Base-by-base conservation (phyloP, 1,139 yeast genomes). In the Kodamaea plutei region DNA sequence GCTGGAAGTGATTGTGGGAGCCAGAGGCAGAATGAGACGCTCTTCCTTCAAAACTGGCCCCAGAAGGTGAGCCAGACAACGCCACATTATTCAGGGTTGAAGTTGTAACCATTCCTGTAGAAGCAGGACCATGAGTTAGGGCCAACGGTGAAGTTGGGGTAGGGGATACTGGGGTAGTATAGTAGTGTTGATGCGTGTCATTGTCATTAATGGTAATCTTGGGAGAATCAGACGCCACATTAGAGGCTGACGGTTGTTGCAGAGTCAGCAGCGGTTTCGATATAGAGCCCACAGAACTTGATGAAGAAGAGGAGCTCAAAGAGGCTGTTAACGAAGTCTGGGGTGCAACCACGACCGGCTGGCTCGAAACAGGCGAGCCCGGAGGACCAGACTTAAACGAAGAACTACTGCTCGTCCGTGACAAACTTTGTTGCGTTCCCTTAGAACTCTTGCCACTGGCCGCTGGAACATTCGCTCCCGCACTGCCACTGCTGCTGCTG, bases 341-440 rank as follows among this genome's bases (percentile, higher is more conserved):
- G 4, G 26, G 21, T 13, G 19, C 25, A 12, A 10, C 26, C 13
- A 22, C 15, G 10, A 13, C 16, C 12, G 19, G 26, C 20, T 20
- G 27, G 27, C 24, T 19, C 24, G 13, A 19, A 8, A 22, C 25
- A 7, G 34, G 13, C 20, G 23, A 21, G 15, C 23, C 33, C 7
- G 24, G 15, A 23, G 21, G 14, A 20, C 44, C 46, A 2, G 64
- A 56, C 30, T 55, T 53, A 25, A 54, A 40, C 9, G 64, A 54
- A 24, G 54, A 51, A 19, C 51, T 50, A 37, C 63, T 57, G 38
- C 54, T 59, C 30, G 56, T 54, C 34, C 67, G 50, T 12, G 66
- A 61, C 27, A 66, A 54, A 34, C 50, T 49, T 4, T 67, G 66
- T 4, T 61, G 50, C 6, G 55, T 37, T 15, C 40, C 26, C 17